phyloP scores from a whole-genome alignment of 768 basidiomycete genomes.

The Boletus vinaceobasis region DNA sequence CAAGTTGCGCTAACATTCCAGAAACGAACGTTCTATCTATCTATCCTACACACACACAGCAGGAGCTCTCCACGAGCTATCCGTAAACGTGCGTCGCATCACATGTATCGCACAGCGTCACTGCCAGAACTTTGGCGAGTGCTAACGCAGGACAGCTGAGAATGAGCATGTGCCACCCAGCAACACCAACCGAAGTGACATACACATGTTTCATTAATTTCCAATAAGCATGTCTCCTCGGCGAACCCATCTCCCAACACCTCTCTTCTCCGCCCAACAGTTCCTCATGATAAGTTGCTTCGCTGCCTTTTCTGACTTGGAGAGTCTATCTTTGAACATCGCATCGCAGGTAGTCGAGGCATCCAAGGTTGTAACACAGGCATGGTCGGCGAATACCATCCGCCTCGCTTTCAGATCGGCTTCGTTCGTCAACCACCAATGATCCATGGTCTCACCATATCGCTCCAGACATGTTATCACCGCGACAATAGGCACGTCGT shows the following conservation, averaged over 20 bases:
- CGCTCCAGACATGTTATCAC: conserved; percentile 32
- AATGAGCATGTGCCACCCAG: conserved; percentile 4
- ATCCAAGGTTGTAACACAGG: conserved; percentile 38
- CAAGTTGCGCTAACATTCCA: conserved; percentile 7
- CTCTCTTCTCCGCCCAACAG: conserved; percentile 26
- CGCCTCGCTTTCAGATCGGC: conserved; percentile 28
- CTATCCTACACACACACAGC: conserved; percentile 12
- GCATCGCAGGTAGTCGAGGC: conserved; percentile 12
- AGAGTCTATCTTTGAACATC: conserved; percentile 23
- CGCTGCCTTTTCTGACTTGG: conserved; percentile 17
- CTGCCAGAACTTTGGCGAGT: neutral
- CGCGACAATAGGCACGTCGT: conserved; percentile 31
- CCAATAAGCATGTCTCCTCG: conserved; percentile 26
- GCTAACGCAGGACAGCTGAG: neutral
- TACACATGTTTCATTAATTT: conserved; percentile 25
- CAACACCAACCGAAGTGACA: conserved; percentile 13
- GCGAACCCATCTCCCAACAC: conserved; percentile 17
- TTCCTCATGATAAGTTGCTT: conserved; percentile 27
- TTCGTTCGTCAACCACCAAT: conserved; percentile 41
- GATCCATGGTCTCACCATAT: conserved; percentile 29
- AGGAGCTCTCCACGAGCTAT: conserved; percentile 3
- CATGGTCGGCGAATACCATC: conserved; percentile 38
- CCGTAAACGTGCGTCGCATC: neutral
- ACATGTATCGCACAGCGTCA: neutral
- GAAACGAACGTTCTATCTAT: conserved; percentile 15